Base-by-base conservation (phyloP, 225 moss, liverwort and hornwort species). In the Bryoerythrophyllum caledonicum region DNA sequence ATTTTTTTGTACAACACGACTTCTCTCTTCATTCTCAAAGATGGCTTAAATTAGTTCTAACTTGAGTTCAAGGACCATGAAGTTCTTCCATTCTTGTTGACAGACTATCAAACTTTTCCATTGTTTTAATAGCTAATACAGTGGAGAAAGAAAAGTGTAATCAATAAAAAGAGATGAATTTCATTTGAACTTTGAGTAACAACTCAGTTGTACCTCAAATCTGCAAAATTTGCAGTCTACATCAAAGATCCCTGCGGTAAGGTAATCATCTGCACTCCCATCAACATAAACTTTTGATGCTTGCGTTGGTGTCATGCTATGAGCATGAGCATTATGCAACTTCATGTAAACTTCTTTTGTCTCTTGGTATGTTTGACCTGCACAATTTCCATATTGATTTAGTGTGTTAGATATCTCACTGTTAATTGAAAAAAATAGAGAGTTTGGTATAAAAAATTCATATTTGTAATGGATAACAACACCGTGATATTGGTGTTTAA, bases 291-390 rank as follows among this genome's bases (percentile, higher is more conserved):
- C 21, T 41, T 7, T 68, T 0, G 68, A 8, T 8, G 82, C 82
- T 67, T 73, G 67, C 28, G 5, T 68, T 66, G 77, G 73, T 25
- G 67, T 82, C 67, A 67, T 62, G 32, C 68, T 44, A 48, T 63
- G 82, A 28, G 68, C 68, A 56, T 63, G 82, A 51, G 77, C 82
- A 41, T 63, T n/a, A 37, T 78, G 62, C 41, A 82, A 65, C 64
- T 82, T 82, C 77, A 77, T 23, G 37, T 82, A 82, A 1, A 77
- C 74, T 53, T 73, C 68, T 61, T 82, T 82, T 6, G 82, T 82
- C 63, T 82, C 82, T 74, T 74, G 82, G 28, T 78, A 82, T 14
- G 82, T 82, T 82, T 82, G 82, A 10, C 82, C 82, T 72, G 30
- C 72, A 72, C 2, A 44, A 13, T 7, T 71, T 60, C 3, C 9